Base-by-base conservation (phyloP, 352 stramenopile species). In the Aphanomyces euteiches region DNA sequence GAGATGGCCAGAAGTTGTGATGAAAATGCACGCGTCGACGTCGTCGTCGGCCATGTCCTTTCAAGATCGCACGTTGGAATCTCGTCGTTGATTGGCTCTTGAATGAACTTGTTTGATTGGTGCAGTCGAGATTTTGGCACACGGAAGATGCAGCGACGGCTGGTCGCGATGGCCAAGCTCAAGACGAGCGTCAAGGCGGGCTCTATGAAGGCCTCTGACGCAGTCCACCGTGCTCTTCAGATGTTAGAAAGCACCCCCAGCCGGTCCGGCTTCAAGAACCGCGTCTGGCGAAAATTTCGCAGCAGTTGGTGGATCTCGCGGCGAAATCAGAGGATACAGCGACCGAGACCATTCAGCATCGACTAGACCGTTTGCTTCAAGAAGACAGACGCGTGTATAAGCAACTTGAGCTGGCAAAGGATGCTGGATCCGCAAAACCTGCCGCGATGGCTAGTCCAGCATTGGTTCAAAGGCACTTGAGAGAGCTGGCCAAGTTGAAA, bases 211-310 rank as follows among this genome's bases (percentile, higher is more conserved):
- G 43, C 48, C 13, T 56, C 21, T 15, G 64, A 70, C 39, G 64
- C 64, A 7, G 61, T 21, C 19, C 64, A 70, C 40, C 64, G 64
- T 41, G 64, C 64, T 4, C 8, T 70, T 63, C 64, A 70, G 39
- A 70, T 70, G 7, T 13, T 70, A 6, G 47, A 61, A 37, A n/a
- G 17, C 3, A 70, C 64, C 2, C 64, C n/a, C 64, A 70, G 47
- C 64, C 64, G 7, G 48, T 70, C 7, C 64, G 64, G 2, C 40
- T 70, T n/a, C 45, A 61, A 47, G 64, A 70, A 17, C 64, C 64
- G 13, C 43, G 47, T n/a, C n/a, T 70, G 1, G 21, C 34, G 7
- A 53, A 39, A 8, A 21, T 61, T 12, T 61, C 64, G 10, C 41
- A 60, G 8, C 34, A 63, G 40, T 21, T 70, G 47, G 7, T 70